Evolutionary conservation across 495 filamentous ascomycete species (phyloP).

Genomic region (Tuber microsphaerosporum): DNA sequence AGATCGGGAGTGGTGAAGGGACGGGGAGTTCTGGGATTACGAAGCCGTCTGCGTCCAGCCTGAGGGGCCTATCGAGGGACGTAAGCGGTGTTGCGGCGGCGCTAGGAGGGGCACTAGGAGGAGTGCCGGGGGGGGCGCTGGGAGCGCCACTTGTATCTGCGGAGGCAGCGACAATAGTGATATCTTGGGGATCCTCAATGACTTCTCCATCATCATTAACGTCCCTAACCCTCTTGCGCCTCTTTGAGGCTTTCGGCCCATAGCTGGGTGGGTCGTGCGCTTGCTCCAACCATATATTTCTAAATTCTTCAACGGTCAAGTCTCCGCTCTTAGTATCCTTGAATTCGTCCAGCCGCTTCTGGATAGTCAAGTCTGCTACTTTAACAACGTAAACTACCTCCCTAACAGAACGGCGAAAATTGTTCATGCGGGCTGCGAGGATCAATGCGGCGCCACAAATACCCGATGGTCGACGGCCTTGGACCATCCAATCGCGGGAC

Average conservation of each 20-base stretch:
- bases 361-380: conserved; percentile 82
- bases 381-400: conserved; percentile 96
- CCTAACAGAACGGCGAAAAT: conserved; percentile 80
- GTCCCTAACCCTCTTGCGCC: conserved; percentile 46
- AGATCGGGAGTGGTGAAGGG: neutral
- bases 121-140: neutral
- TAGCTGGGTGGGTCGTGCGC: conserved; percentile 75
- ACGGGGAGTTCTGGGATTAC: conserved; percentile 49
- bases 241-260: conserved; percentile 52
- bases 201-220: conserved; percentile 43
- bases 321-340: conserved; percentile 68
- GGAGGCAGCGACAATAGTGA: neutral
- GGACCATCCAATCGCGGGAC: conserved; percentile 92
- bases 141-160: neutral
- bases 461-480: conserved; percentile 84
- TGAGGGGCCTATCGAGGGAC: neutral
- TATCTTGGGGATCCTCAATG: conserved; percentile 26
- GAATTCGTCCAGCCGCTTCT: conserved; percentile 83
- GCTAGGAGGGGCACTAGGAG: neutral
- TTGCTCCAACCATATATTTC: conserved; percentile 58
- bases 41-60: conserved; percentile 52
- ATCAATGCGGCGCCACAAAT: conserved; percentile 91
- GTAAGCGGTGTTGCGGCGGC: neutral
- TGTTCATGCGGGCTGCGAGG: conserved; percentile 93
- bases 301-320: conserved; percentile 80